phyloP scores from a whole-genome alignment of 2,329 filamentous ascomycete species.

The Cercospora canescens region DNA sequence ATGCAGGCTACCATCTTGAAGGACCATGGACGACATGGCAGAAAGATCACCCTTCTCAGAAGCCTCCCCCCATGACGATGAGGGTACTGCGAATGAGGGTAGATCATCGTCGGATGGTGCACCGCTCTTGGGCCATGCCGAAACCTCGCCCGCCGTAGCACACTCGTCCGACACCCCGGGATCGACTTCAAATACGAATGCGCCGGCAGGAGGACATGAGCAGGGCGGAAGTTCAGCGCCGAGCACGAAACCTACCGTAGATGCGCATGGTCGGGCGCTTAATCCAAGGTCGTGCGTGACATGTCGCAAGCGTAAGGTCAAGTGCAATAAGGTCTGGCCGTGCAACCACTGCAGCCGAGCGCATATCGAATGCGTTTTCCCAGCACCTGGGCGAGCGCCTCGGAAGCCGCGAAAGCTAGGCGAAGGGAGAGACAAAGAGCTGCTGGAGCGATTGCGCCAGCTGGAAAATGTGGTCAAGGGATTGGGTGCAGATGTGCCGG shows the following conservation, averaged over 20 bases:
- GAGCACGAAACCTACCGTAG: conserved; percentile 24
- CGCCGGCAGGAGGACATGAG: background rate
- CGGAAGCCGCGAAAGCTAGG: conserved; percentile 67
- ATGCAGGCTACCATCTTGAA: background rate
- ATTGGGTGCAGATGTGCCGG: conserved; percentile 49
- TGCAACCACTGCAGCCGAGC: conserved; percentile 74
- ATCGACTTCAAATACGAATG: conserved; percentile 7
- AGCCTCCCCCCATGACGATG: background rate
- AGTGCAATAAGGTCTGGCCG: conserved; percentile 76
- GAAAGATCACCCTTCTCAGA: background rate
- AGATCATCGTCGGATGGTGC: background rate
- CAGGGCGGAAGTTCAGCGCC: conserved; percentile 6
- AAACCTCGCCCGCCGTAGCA: background rate
- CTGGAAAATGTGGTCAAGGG: conserved; percentile 73
- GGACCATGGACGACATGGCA: background rate
- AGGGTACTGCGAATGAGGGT: background rate
- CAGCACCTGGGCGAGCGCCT: conserved; percentile 71
- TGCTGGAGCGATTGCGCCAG: conserved; percentile 70
- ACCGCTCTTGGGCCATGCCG: background rate
- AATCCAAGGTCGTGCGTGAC: conserved; percentile 52
- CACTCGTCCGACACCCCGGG: background rate
- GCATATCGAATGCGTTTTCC: conserved; percentile 71
- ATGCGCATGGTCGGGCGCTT: conserved; percentile 35
- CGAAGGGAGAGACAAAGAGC: conserved; percentile 58
- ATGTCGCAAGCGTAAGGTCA: conserved; percentile 64